These are phyloP conservation scores for Bocquillonia castaneifolia DNA, from an alignment of 441 rosid species.

Conservation along the genomic window DNA sequence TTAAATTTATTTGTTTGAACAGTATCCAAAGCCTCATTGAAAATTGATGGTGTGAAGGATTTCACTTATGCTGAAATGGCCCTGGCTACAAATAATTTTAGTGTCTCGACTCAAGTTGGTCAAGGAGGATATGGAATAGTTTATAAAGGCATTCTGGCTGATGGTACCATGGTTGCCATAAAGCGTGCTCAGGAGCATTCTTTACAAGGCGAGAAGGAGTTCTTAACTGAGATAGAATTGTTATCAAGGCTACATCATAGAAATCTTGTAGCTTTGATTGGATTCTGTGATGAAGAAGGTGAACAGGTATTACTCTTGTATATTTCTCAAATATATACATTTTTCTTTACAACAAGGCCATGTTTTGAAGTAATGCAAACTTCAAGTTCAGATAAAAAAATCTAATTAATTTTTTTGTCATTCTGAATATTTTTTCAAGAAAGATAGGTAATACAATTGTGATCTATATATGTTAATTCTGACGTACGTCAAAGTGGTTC, in stretches of 20 bases:
- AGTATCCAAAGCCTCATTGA: constrained; percentile 60
- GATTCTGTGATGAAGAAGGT: constrained; percentile 88
- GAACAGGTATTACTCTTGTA: constrained; percentile 69
- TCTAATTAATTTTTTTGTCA: too few relatives aligned
- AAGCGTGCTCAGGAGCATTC: constrained; percentile 94
- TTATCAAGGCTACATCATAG: constrained; percentile 91
- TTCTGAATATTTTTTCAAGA: too few relatives aligned
- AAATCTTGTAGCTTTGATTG: constrained; percentile 84
- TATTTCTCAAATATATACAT: not conserved
- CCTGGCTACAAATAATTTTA: constrained; percentile 65
- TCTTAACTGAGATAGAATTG: constrained; percentile 79
- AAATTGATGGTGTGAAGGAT: constrained; percentile 82
- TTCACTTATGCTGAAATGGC: constrained; percentile 74
- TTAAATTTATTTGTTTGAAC: too few relatives aligned
- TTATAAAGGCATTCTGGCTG: constrained; percentile 62
- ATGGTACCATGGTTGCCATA: constrained; percentile 70
- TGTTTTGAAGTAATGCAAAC: not conserved
- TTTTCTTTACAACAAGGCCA: not conserved
- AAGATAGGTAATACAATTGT: too few relatives aligned
- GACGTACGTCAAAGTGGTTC: not conserved
- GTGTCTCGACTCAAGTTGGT: constrained; percentile 66
- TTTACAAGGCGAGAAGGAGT: constrained; percentile 88
- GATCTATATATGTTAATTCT: not conserved
- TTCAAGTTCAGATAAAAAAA: too few relatives aligned
- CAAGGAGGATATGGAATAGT: constrained; percentile 98